Percentiles rank a stretch among this genome's conserved stretches.
phyloP scores from a whole-genome alignment of 2,329 filamentous ascomycete genomes.

The Spiromastix sp. region DNA sequence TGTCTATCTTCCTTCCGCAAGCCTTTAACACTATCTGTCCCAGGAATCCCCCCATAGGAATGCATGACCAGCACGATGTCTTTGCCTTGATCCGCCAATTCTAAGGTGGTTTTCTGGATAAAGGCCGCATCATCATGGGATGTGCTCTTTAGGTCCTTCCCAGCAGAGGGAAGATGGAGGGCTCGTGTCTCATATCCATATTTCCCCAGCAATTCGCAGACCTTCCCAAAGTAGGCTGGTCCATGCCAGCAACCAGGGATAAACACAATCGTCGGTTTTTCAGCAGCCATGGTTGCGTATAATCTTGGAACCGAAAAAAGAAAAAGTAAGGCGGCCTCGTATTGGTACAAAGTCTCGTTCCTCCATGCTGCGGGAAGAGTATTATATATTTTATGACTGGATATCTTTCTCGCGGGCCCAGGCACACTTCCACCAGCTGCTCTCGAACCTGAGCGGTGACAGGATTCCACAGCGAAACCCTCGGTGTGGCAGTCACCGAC shows the following conservation, averaged over 20 bases:
- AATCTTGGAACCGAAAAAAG: too few species aligned
- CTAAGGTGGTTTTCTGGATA: conserved; percentile 15
- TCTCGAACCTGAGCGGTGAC: too few species aligned
- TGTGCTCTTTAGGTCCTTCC: conserved; percentile 17
- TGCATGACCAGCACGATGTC: conserved; percentile 23
- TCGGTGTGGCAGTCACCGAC: too few species aligned
- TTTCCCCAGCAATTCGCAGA: conserved; percentile 19
- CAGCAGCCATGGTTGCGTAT: neutral
- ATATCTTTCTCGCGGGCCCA: too few species aligned
- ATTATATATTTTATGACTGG: too few species aligned
- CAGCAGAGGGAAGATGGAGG: conserved; percentile 19
- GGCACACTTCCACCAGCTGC: too few species aligned
- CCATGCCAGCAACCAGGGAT: conserved; percentile 27
- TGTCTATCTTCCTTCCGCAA: conserved; percentile 18
- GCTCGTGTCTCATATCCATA: conserved; percentile 21
- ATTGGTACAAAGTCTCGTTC: too few species aligned
- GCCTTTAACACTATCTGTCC: conserved; percentile 19
- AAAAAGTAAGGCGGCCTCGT: too few species aligned
- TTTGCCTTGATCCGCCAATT: conserved; percentile 21
- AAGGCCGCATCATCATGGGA: conserved; percentile 22
- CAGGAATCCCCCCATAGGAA: conserved; percentile 28
- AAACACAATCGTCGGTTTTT: conserved; percentile 26
- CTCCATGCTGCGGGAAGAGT: too few species aligned
- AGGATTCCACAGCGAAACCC: too few species aligned
- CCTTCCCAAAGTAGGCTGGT: conserved; percentile 16